A percentile compares a stretch with the other conserved stretches of the same genome.
Conservation (phyloP, 1,139 yeast species). For the Suhomyces bribrorum region DNA sequence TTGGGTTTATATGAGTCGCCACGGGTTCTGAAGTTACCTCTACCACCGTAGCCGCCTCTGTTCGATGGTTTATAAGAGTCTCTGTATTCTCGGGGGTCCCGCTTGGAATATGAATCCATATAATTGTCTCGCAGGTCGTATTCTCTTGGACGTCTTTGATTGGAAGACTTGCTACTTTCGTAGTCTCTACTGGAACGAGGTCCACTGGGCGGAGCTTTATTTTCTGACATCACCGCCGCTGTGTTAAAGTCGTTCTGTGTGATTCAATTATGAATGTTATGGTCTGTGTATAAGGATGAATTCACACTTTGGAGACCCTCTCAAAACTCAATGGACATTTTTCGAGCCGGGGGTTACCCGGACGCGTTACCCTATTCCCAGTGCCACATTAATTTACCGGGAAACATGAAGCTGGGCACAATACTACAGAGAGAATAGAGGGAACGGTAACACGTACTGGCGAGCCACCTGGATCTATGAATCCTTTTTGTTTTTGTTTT, state of each 20-base stretch:
- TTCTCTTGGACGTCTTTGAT: constrained; percentile 3
- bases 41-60: constrained; percentile 12
- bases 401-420: background rate
- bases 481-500: too few species aligned
- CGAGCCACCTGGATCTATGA: too few species aligned
- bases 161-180: constrained; percentile 11
- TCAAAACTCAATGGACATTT: constrained; percentile 3
- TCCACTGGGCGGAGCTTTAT: constrained; percentile 44
- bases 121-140: constrained; percentile 9
- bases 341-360: constrained; percentile 7
- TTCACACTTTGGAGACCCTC: too few species aligned
- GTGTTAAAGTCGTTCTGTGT: background rate
- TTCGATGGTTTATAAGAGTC: constrained; percentile 13
- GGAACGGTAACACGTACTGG: background rate
- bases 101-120: constrained; percentile 4
- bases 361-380: background rate
- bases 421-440: background rate
- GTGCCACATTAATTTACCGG: background rate
- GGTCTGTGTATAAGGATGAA: too few species aligned
- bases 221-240: constrained; percentile 37
- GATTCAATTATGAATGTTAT: background rate
- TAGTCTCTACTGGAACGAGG: constrained; percentile 33
- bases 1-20: constrained; percentile 15
- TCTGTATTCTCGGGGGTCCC: constrained; percentile 6
- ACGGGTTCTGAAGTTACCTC: constrained; percentile 16